Evolutionary conservation across 768 basidiomycete genomes (phyloP).

Genomic region (Astraeus odoratus): DNA sequence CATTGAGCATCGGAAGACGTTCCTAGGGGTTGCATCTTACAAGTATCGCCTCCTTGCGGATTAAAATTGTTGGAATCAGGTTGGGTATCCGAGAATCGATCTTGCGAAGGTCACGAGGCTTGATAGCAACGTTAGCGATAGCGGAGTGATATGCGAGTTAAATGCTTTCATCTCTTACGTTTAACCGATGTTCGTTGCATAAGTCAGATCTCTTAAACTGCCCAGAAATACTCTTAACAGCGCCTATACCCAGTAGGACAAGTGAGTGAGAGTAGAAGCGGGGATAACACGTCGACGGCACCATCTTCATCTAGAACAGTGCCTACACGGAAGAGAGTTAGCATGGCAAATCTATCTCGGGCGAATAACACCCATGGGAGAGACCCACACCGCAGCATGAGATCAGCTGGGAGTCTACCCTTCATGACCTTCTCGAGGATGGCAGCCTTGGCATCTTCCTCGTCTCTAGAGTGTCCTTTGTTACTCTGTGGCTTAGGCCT

Average conservation of each 20-base stretch:
- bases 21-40: conserved; percentile 36
- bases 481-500: neutral
- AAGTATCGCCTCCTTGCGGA: conserved; percentile 81
- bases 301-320: conserved; percentile 85
- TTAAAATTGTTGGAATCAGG: conserved; percentile 89
- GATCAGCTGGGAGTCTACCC: conserved; percentile 80
- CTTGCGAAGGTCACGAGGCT: conserved; percentile 95
- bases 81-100: conserved; percentile 93
- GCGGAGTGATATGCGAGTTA: conserved; percentile 13
- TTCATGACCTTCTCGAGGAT: conserved; percentile 84
- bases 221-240: conserved; percentile 81
- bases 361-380: conserved; percentile 7
- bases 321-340: conserved; percentile 41
- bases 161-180: conserved; percentile 50
- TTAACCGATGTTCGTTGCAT: conserved; percentile 79
- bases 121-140: conserved; percentile 19
- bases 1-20: conserved; percentile 6
- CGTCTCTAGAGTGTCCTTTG: conserved; percentile 25
- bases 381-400: conserved; percentile 83
- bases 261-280: conserved; percentile 7
- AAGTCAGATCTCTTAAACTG: conserved; percentile 89
- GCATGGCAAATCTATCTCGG: conserved; percentile 6
- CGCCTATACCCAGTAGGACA: conserved; percentile 43
- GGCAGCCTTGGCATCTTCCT: conserved; percentile 62
- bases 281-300: conserved; percentile 23